These are phyloP conservation scores for Epithemia pelagica DNA, from an alignment of 108 stramenopile genomes.

Conservation along the genomic window DNA sequence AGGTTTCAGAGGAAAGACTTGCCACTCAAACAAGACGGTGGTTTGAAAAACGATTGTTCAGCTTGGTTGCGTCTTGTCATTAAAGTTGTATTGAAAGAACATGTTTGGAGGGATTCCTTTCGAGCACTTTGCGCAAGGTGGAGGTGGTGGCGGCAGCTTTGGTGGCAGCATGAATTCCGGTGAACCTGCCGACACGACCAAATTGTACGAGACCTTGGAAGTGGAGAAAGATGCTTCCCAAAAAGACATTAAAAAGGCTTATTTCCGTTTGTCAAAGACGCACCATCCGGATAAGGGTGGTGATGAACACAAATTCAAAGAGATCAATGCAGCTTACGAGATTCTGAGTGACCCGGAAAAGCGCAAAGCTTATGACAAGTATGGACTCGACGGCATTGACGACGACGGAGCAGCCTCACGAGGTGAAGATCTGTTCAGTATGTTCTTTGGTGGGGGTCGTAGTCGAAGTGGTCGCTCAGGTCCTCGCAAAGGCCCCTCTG, in stretches of 20 bases:
- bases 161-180: slow-evolving; percentile 27
- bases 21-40: too few relatives aligned
- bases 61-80: too few relatives aligned
- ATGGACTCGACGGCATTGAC: slow-evolving; percentile 86
- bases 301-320: slow-evolving; percentile 83
- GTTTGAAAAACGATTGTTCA: too few relatives aligned
- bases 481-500: slow-evolving; percentile 88
- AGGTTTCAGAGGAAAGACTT: too few relatives aligned
- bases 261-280: slow-evolving; percentile 50
- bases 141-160: slow-evolving; percentile 45
- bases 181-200: slow-evolving; percentile 69
- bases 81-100: neutral
- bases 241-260: slow-evolving; percentile 83
- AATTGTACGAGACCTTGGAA: slow-evolving; percentile 80
- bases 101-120: slow-evolving; percentile 78
- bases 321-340: slow-evolving; percentile 83
- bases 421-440: slow-evolving; percentile 92
- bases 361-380: slow-evolving; percentile 83
- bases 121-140: slow-evolving; percentile 59
- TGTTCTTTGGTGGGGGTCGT: slow-evolving; percentile 91
- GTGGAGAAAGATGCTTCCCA: slow-evolving; percentile 58
- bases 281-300: slow-evolving; percentile 83
- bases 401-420: slow-evolving; percentile 54
- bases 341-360: slow-evolving; percentile 85
- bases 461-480: slow-evolving; percentile 48